Evolutionary conservation across 2,329 filamentous ascomycete species (phyloP).

Genomic region (Rhynchosporium secalis): DNA sequence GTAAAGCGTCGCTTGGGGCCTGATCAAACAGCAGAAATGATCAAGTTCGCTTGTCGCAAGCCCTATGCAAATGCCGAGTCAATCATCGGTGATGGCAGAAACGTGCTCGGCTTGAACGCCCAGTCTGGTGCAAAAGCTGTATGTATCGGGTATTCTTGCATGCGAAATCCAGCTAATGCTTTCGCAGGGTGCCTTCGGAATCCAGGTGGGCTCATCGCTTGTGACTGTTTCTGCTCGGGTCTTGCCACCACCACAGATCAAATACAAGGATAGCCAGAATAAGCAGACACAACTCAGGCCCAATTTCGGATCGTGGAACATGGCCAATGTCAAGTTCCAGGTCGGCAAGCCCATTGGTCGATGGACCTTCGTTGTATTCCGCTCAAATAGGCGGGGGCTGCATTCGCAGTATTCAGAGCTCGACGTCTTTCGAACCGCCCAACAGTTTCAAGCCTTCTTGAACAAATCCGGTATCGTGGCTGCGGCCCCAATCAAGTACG

Average conservation of each 20-base stretch:
- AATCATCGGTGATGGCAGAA: constrained; percentile 58
- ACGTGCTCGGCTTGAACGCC: constrained; percentile 57
- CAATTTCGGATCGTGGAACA: constrained; percentile 68
- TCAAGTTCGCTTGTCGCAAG: constrained; percentile 67
- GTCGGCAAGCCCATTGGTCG: constrained; percentile 49
- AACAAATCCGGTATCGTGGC: constrained; percentile 29
- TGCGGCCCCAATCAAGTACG: constrained; percentile 26
- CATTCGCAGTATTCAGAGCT: constrained; percentile 10
- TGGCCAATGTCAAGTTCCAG: constrained; percentile 57
- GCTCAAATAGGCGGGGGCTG: constrained; percentile 17
- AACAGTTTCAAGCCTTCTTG: constrained; percentile 29
- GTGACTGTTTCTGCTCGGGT: constrained; percentile 74
- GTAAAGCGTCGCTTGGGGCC: constrained; percentile 59
- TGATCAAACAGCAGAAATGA: constrained; percentile 67
- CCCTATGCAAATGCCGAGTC: constrained; percentile 67
- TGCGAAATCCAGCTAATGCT: constrained; percentile 3
- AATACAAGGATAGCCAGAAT: constrained; percentile 48
- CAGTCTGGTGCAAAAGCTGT: constrained; percentile 43
- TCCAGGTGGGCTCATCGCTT: constrained; percentile 57
- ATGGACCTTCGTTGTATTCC: constrained; percentile 46
- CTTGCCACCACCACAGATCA: constrained; percentile 58
- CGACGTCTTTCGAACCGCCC: constrained; percentile 22
- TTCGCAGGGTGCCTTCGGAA: constrained; percentile 53
- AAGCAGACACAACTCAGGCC: constrained; percentile 30
- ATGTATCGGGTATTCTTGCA: constrained; percentile 6